Evolutionary conservation across 1,284 basidiomycete genomes (phyloP).

Genomic region (Cerioporus squamosus): DNA sequence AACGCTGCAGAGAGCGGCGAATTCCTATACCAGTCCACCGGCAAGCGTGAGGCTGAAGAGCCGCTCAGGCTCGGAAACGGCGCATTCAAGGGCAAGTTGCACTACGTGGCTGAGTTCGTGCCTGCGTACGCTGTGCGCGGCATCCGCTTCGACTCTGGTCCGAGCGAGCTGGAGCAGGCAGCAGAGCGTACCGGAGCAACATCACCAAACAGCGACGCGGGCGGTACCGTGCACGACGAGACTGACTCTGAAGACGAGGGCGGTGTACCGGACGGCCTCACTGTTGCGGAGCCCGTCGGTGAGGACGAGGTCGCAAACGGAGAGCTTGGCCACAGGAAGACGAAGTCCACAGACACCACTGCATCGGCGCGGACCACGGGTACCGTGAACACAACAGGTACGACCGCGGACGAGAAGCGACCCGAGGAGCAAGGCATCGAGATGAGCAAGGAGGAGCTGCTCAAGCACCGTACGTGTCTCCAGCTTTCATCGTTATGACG

Average conservation of each 20-base stretch:
- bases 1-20: constrained; percentile 46
- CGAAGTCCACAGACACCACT: constrained; percentile 39
- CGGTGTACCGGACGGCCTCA: constrained; percentile 48
- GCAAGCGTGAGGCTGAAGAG: constrained; percentile 65
- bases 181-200: constrained; percentile 39
- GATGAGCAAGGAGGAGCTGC: constrained; percentile 64
- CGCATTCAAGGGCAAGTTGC: constrained; percentile 80
- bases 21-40: constrained; percentile 76
- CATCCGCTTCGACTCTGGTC: constrained; percentile 68
- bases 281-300: constrained; percentile 35
- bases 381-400: constrained; percentile 20
- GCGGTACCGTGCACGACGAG: constrained; percentile 16
- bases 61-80: constrained; percentile 76
- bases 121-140: constrained; percentile 82
- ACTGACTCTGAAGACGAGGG: constrained; percentile 32
- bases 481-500: neutral
- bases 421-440: constrained; percentile 41
- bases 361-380: constrained; percentile 22
- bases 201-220: constrained; percentile 29
- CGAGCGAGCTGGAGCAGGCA: constrained; percentile 48
- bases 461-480: constrained; percentile 68
- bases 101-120: constrained; percentile 89
- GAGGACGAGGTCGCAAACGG: constrained; percentile 19
- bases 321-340: constrained; percentile 32
- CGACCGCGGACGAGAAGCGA: constrained; percentile 32